These are phyloP conservation scores for Blastobotrys malaysiensis DNA, from an alignment of 1,139 yeast species.

Conservation along the genomic window DNA sequence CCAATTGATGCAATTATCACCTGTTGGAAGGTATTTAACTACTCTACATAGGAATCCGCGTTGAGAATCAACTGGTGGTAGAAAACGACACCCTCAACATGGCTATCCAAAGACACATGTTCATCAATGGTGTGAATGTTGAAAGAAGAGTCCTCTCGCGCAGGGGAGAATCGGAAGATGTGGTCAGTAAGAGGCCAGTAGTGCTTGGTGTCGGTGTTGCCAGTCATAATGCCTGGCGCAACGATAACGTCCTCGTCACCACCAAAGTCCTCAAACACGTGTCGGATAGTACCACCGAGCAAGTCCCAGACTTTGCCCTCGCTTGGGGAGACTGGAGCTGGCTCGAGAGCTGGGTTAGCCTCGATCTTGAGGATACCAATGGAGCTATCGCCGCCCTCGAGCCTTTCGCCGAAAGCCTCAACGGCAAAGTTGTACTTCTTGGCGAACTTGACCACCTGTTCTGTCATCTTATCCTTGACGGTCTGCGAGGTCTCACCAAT, in stretches of 20 bases:
- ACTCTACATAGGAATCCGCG: background rate
- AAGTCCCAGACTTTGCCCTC: conserved; percentile 47
- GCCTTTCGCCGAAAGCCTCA: conserved; percentile 31
- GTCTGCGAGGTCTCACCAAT: conserved; percentile 44
- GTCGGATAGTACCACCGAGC: conserved; percentile 53
- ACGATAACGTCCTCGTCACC: conserved; percentile 36
- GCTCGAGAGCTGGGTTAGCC: conserved; percentile 35
- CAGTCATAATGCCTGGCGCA: conserved; percentile 67
- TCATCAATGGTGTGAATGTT: conserved; percentile 60
- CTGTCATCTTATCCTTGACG: conserved; percentile 38
- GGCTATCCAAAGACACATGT: conserved; percentile 46
- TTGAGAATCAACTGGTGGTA: conserved; percentile 45
- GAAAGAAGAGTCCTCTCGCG: conserved; percentile 12
- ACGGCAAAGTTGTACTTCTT: conserved; percentile 44
- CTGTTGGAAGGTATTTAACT: too few species aligned
- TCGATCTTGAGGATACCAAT: conserved; percentile 5
- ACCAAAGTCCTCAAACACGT: conserved; percentile 50
- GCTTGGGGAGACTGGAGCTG: conserved; percentile 55
- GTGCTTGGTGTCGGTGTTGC: conserved; percentile 77
- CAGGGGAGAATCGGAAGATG: conserved; percentile 64
- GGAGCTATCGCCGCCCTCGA: conserved; percentile 3
- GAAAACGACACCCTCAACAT: conserved; percentile 54
- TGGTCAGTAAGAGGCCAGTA: conserved; percentile 71
- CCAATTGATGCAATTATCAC: too few species aligned
- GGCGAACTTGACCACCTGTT: conserved; percentile 41